Evolutionary conservation across 345 rosid genomes (phyloP).

Genomic region (Barbarea vulgaris): DNA sequence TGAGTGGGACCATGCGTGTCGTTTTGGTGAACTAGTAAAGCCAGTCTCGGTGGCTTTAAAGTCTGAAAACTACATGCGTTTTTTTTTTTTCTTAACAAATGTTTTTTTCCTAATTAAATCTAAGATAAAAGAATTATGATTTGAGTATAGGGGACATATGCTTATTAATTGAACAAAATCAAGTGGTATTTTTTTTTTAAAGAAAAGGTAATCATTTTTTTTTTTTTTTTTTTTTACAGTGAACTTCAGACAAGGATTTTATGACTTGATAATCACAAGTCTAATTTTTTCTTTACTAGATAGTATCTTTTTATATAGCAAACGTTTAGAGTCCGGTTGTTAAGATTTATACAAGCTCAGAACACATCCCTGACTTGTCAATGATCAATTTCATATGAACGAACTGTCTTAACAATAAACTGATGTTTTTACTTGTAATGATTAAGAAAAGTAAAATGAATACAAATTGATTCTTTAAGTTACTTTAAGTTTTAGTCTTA

Average conservation of each 20-base stretch:
- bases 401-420: no score
- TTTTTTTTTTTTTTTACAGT: no score
- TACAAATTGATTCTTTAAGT: neutral
- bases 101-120: slow-evolving; percentile 29
- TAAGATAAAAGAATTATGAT: slow-evolving; percentile 1
- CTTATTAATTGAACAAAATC: neutral
- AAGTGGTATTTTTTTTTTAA: neutral
- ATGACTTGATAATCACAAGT: neutral
- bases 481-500: neutral
- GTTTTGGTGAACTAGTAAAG: slow-evolving; percentile 52
- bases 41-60: slow-evolving; percentile 47
- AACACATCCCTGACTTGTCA: no score
- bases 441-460: neutral
- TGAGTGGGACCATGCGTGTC: slow-evolving; percentile 61
- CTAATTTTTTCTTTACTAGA: no score
- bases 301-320: no score
- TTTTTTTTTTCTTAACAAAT: slow-evolving; percentile 19
- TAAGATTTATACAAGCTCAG: no score
- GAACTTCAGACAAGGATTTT: neutral
- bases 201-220: no score
- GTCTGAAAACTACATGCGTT: slow-evolving; percentile 44
- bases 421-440: neutral
- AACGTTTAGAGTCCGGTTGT: no score
- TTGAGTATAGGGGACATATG: slow-evolving; percentile 10
- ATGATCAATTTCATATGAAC: neutral